Base-by-base conservation (phyloP, 331 rosid genomes). In the Saraca asoca region DNA sequence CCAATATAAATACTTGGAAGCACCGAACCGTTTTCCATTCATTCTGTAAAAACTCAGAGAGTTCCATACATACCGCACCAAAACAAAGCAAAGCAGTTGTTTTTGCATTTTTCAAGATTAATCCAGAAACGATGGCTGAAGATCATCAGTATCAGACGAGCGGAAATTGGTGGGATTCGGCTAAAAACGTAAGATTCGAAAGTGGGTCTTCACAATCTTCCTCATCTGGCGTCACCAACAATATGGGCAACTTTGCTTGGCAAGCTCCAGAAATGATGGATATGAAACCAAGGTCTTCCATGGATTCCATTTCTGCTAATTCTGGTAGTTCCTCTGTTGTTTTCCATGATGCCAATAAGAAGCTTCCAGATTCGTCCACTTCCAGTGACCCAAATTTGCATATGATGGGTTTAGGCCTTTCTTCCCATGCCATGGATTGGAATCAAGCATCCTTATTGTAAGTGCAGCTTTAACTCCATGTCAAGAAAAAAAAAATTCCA, bases 141-240 rank as follows among this genome's bases (percentile, higher is more conserved):
- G 95, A 94, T 48, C 92, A 94, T 65, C 75, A 78, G 67, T 94
- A 74, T 79, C 94, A 83, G 7, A 75, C 88, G 49, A 82, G 81
- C 53, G 99, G 88, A n/a, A 90, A 88, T 68, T 90, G 97, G 96
- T 94, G 97, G 99, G 99, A 94, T 2, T 62, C 92, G 12, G 72
- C 95, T 9, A 63, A 88, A 42, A 82, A 80, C 70, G 75, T 53
- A 66, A 79, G 96, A 69, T 91, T 74, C 71, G 96, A 86, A 31
- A 79, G 86, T 13, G 89, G 89, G 34, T 68, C 89, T 48, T 80
- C 96, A 17, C 82, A 72, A 18, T 88, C 96, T 3, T 77, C 98
- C 0, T 80, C 98, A 4, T 84, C 95, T 15, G 66, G 72, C 12
- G 78, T 91, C 41, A 88, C 79, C 59, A 85, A 72, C 31, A 24